phyloP scores from a whole-genome alignment of 2,329 filamentous ascomycete species.

The Huntiella savannae region DNA sequence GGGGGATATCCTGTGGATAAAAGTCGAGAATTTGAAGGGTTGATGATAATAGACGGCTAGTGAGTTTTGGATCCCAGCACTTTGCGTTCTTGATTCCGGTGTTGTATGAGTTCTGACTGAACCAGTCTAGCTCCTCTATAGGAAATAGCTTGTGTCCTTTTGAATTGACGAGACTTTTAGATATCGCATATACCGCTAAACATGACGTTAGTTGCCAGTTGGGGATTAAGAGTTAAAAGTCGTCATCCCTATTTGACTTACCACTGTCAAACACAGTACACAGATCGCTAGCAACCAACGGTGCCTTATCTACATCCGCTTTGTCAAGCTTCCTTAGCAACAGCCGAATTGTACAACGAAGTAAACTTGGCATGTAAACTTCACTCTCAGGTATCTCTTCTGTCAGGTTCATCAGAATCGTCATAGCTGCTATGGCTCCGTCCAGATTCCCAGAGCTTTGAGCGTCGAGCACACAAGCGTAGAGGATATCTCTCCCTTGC shows the following conservation, averaged over 20 bases:
- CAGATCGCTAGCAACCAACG: constrained; percentile 26
- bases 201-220: constrained; percentile 5
- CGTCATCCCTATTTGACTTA: constrained; percentile 14
- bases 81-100: constrained; percentile 43
- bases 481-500: constrained; percentile 39
- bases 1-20: constrained; percentile 29
- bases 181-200: constrained; percentile 23
- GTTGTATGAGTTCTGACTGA: constrained; percentile 68
- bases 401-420: constrained; percentile 17
- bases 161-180: constrained; percentile 20
- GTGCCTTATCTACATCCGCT: constrained; percentile 13
- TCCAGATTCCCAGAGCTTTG: constrained; percentile 42
- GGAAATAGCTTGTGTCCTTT: constrained; percentile 34
- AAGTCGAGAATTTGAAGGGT: constrained; percentile 33
- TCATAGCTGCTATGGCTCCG: constrained; percentile 28
- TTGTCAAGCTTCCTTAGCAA: constrained; percentile 25
- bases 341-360: constrained; percentile 34
- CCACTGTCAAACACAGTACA: constrained; percentile 31
- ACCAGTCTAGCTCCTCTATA: constrained; percentile 57
- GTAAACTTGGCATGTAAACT: constrained; percentile 20
- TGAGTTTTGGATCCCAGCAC: constrained; percentile 30
- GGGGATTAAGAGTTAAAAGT: background rate
- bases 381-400: constrained; percentile 12
- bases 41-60: constrained; percentile 35
- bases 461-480: constrained; percentile 64